Evolutionary conservation across 306 rosid species (phyloP).

Genomic region (Acacia melanoxylon): DNA sequence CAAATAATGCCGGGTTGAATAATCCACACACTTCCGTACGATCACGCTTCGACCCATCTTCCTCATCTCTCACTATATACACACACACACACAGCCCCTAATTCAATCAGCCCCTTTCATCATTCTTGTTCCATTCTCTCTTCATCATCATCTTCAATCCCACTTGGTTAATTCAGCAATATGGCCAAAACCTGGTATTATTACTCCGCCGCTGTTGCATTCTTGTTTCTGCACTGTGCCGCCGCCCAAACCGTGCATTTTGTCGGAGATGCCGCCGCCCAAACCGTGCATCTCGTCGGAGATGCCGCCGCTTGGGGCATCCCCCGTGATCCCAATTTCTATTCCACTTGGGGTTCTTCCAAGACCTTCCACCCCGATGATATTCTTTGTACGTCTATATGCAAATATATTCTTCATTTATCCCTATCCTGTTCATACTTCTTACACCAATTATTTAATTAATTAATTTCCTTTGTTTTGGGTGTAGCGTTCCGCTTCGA

Average conservation of each 20-base stretch:
- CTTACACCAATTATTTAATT: too few species aligned
- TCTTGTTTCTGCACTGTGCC: conserved; percentile 21
- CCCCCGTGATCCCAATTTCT: conserved; percentile 19
- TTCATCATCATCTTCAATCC: neutral
- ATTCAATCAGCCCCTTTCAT: too few species aligned
- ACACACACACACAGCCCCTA: too few species aligned
- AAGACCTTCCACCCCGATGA: conserved; percentile 38
- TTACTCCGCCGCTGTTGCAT: neutral
- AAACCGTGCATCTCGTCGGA: conserved; percentile 45
- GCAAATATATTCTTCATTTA: neutral
- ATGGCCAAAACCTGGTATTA: neutral
- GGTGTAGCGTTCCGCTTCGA: conserved; percentile 6
- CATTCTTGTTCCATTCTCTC: too few species aligned
- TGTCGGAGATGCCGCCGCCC: neutral
- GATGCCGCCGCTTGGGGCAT: conserved; percentile 31
- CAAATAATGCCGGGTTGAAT: neutral
- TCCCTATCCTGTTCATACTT: too few species aligned
- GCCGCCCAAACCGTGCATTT: neutral
- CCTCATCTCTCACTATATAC: too few species aligned
- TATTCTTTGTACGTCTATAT: neutral
- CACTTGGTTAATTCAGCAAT: neutral
- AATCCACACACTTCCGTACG: neutral
- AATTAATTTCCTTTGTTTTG: neutral
- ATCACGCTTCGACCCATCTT: too few species aligned
- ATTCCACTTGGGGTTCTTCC: conserved; percentile 37